These are phyloP conservation scores for Aspergillus sp. DNA, from an alignment of 2,329 filamentous ascomycete species.

Conservation along the genomic window DNA sequence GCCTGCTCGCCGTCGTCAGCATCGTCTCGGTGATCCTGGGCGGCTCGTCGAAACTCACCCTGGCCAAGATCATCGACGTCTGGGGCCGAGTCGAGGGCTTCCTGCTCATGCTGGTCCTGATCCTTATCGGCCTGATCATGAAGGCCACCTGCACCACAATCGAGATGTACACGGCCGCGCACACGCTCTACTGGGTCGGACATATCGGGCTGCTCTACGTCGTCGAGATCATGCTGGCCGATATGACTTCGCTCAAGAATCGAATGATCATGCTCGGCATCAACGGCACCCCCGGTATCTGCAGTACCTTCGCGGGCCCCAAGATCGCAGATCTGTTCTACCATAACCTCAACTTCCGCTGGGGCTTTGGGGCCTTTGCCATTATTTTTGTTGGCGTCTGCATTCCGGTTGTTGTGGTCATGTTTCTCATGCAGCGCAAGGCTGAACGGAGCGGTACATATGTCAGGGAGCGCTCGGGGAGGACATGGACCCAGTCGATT, in stretches of 20 bases:
- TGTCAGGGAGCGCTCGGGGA: background rate
- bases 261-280: slow-evolving; percentile 61
- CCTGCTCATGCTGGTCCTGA: slow-evolving; percentile 3
- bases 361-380: slow-evolving; percentile 63
- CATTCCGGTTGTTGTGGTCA: background rate
- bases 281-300: slow-evolving; percentile 60
- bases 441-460: background rate
- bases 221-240: slow-evolving; percentile 60
- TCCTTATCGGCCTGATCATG: slow-evolving; percentile 51
- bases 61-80: slow-evolving; percentile 62
- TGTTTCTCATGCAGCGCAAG: background rate
- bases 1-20: slow-evolving; percentile 28
- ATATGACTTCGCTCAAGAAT: slow-evolving; percentile 61
- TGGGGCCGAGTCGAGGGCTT: slow-evolving; percentile 63
- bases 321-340: slow-evolving; percentile 54
- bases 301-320: slow-evolving; percentile 52
- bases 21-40: slow-evolving; percentile 58
- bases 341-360: slow-evolving; percentile 55
- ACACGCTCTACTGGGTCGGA: slow-evolving; percentile 58
- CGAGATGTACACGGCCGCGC: slow-evolving; percentile 61
- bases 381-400: slow-evolving; percentile 45
- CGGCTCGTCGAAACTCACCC: slow-evolving; percentile 58
- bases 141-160: slow-evolving; percentile 63
- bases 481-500: slow-evolving; percentile 11
- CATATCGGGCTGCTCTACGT: slow-evolving; percentile 55